Evolutionary conservation across 257 asterid species (phyloP).

Genomic region (Penstemon barbatus): DNA sequence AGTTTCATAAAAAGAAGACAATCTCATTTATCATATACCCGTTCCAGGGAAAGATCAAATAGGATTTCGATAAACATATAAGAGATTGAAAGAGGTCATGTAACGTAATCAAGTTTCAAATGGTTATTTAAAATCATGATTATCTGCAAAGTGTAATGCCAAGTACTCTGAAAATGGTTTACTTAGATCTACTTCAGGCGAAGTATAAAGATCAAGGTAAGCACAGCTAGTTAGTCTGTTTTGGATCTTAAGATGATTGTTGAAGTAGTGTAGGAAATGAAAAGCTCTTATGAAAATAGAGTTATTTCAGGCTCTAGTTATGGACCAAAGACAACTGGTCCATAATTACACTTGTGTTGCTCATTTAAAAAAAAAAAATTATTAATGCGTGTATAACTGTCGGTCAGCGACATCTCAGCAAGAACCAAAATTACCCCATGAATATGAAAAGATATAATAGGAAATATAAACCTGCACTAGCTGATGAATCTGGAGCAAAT

Average conservation of each 20-base stretch:
- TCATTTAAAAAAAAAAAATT: no score
- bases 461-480: background rate
- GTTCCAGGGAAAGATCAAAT: background rate
- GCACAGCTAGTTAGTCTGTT: background rate
- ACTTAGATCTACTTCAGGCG: background rate
- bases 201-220: background rate
- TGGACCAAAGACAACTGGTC: no score
- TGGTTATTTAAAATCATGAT: slow-evolving; percentile 7
- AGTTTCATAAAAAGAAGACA: no score
- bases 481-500: background rate
- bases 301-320: slow-evolving; percentile 23
- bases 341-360: no score
- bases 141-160: slow-evolving; percentile 11
- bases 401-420: no score
- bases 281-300: background rate
- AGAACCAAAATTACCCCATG: background rate
- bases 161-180: slow-evolving; percentile 7
- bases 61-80: slow-evolving; percentile 4
- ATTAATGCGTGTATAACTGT: no score
- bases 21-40: background rate
- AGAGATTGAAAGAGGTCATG: background rate
- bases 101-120: slow-evolving; percentile 3
- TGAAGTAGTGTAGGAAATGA: slow-evolving; percentile 1
- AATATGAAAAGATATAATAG: slow-evolving; percentile 8
- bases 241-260: background rate